Conservation (phyloP, 2,329 filamentous ascomycete species). For the Aureobasidium melanogenum region DNA sequence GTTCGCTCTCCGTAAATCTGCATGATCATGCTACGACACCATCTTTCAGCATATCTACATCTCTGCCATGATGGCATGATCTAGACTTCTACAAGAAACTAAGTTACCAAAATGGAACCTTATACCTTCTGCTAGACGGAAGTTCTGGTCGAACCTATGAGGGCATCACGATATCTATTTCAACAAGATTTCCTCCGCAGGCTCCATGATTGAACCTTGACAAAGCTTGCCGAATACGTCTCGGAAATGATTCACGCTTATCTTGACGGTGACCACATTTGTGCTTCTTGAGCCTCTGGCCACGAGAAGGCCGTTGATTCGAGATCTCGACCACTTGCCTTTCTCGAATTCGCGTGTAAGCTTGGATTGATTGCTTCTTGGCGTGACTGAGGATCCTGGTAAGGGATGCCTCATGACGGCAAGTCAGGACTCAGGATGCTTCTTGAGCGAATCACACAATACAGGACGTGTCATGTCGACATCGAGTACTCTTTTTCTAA, state of each 20-base stretch:
- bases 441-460: background rate
- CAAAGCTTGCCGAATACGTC: background rate
- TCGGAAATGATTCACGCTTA: background rate
- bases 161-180: background rate
- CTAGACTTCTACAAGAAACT: background rate
- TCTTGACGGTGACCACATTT: background rate
- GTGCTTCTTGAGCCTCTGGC: background rate
- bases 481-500: background rate
- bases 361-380: background rate
- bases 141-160: background rate
- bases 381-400: background rate
- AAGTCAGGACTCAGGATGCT: background rate
- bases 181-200: background rate
- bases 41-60: background rate
- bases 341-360: background rate
- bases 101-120: background rate
- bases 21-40: background rate
- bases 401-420: background rate
- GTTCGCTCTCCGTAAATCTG: background rate
- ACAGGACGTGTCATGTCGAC: background rate
- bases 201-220: background rate
- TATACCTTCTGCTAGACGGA: background rate
- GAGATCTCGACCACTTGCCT: background rate
- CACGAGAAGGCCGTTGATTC: background rate
- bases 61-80: background rate